These are phyloP conservation scores for Fusarium graminum DNA, from an alignment of 2,329 filamentous ascomycete genomes.

Conservation along the genomic window DNA sequence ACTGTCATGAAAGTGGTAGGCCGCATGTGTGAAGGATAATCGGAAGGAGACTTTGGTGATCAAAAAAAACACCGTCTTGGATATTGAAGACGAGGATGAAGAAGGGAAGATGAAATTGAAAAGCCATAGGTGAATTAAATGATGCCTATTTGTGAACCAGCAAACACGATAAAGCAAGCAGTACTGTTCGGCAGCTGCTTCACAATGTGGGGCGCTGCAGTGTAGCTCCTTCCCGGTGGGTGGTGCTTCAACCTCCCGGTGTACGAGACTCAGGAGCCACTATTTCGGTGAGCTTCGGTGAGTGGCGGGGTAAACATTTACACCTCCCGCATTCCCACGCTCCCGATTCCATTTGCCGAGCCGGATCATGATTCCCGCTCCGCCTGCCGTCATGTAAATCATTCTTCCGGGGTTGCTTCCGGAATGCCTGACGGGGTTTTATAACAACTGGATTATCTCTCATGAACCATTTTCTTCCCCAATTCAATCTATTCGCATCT, in stretches of 20 bases:
- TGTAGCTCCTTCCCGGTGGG: not conserved
- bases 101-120: not conserved
- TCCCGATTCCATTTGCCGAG: conserved; percentile 51
- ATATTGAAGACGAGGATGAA: not conserved
- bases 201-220: not conserved
- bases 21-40: not conserved
- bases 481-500: not conserved
- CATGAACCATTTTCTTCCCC: conserved; percentile 2
- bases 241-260: not conserved
- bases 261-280: not conserved
- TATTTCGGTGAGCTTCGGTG: conserved; percentile 29
- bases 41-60: not conserved
- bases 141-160: not conserved
- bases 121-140: not conserved
- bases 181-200: conserved; percentile 6
- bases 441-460: conserved; percentile 3
- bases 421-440: conserved; percentile 28
- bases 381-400: conserved; percentile 47
- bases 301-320: conserved; percentile 51
- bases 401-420: conserved; percentile 49
- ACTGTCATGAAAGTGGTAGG: not conserved
- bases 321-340: conserved; percentile 38
- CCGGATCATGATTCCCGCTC: conserved; percentile 42
- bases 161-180: not conserved
- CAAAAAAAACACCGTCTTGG: too few species aligned